A percentile compares a stretch with the other conserved stretches of the same genome.
Conservation (phyloP, 2,329 filamentous ascomycete genomes). For the Aspergillus sp. region DNA sequence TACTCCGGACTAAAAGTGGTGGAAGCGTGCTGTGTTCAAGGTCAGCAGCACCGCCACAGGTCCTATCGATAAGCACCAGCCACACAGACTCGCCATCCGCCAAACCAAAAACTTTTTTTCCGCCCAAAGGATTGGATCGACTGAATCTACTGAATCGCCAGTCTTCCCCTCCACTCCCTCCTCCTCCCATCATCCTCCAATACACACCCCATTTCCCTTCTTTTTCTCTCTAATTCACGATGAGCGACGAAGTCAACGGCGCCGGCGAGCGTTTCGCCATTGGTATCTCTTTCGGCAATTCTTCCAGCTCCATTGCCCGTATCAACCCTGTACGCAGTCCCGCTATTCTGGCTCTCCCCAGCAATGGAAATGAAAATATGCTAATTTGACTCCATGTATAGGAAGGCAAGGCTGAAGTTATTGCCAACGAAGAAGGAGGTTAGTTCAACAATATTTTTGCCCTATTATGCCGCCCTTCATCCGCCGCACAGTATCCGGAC, state of each 20-base stretch:
- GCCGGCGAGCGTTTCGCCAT: constrained; percentile 67
- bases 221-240: constrained; percentile 26
- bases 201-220: constrained; percentile 9
- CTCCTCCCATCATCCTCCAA: constrained; percentile 20
- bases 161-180: constrained; percentile 17
- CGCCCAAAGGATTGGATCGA: constrained; percentile 11
- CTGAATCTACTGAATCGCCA: constrained; percentile 2
- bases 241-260: constrained; percentile 56
- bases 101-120: constrained; percentile 38
- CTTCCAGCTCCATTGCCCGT: constrained; percentile 94
- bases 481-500: not conserved
- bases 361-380: not conserved
- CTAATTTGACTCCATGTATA: constrained; percentile 25
- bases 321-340: constrained; percentile 58
- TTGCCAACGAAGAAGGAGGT: constrained; percentile 97
- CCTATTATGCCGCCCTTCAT: not conserved
- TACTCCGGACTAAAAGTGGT: no score
- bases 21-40: no score
- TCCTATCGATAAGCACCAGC: constrained; percentile 38
- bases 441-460: not conserved
- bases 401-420: constrained; percentile 95
- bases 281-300: constrained; percentile 97
- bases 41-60: constrained; percentile 27
- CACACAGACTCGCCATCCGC: constrained; percentile 26
- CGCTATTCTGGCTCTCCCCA: not conserved